Percentiles rank a stretch among this genome's conserved stretches.
phyloP scores from a whole-genome alignment of 441 rosid genomes.

The Aleurites moluccanus region DNA sequence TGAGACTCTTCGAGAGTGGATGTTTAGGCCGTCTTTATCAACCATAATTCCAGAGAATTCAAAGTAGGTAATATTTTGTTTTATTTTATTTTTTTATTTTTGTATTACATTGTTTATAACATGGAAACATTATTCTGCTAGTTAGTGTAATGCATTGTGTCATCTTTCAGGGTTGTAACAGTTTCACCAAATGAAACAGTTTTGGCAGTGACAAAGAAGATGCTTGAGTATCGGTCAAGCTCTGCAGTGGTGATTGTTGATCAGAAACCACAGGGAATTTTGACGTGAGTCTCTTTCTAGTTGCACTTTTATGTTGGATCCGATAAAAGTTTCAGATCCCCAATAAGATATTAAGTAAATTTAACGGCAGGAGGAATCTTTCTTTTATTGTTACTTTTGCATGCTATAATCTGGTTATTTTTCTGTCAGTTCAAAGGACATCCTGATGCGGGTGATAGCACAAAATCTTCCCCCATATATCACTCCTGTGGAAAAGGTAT shows the following conservation, averaged over 20 bases:
- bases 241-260: conserved; percentile 78
- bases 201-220: conserved; percentile 66
- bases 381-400: background rate
- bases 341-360: background rate
- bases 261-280: conserved; percentile 74
- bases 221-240: conserved; percentile 76
- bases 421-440: conserved; percentile 79
- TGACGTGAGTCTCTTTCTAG: conserved; percentile 64
- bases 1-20: conserved; percentile 84
- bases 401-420: conserved; percentile 22
- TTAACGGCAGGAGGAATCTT: background rate
- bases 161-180: conserved; percentile 71
- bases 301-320: background rate
- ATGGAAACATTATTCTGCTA: background rate
- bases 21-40: conserved; percentile 89
- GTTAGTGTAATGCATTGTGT: conserved; percentile 27
- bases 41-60: conserved; percentile 81
- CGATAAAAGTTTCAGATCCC: background rate
- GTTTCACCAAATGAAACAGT: conserved; percentile 84
- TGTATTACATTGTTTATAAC: background rate
- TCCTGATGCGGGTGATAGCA: conserved; percentile 88
- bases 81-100: too few relatives aligned
- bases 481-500: conserved; percentile 81
- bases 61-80: conserved; percentile 85
- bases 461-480: conserved; percentile 73